Evolutionary conservation across 805 yeast genomes (phyloP), one percentile per base, ranked within the genome.

Genomic region (Saccharomycopsis guyanensis): DNA sequence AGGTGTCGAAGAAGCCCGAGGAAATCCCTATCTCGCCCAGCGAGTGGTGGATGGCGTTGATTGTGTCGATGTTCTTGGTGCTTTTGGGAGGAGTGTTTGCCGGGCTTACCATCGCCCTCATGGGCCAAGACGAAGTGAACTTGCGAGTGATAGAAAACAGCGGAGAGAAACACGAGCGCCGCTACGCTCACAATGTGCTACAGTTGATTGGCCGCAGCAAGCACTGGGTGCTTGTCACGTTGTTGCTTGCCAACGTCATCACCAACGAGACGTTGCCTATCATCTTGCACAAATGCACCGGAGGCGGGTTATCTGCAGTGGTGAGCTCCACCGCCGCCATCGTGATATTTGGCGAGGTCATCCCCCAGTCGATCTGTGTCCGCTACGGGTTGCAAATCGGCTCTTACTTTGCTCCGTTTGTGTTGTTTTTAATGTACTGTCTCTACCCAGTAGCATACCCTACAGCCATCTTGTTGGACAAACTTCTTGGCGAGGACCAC

Each of bases 61-160:
- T 67, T 42, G 67, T 81, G 12, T 81, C 93, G 1, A 70, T 73
- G 4, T 53, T 68, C 19, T 68, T 86, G 20, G 94, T 86, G 1
- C 57, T 86, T 31, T 68, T 83, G 3, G 95, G 95, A 49, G 95
- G 95, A 55, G 80, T 84, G n/a, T 86, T 86, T 70, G 95, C 95
- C 3, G 95, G 95, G 5, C 71, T 91, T 37, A 93, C 98, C n/a
- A 69, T 91, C 41, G 97, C 93, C 2, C 73, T 91, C 8, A 91
- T 91, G 98, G 97, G 97, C 55, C 97, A 91, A 64, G 97, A 91
- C 63, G 97, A 91, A 63, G 91, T 91, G 20, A 86, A 89, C 57
- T 71, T 91, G 51, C 91, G 86, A 63, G 98, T 91, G 10, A 82
- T 91, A 51, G 80, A 88, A 45, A 78, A 83, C 39, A 78, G 88